Evolutionary conservation across 1,284 basidiomycete species (phyloP), one percentile per base, ranked within the genome.

Genomic region (Ganoderma lucidum): DNA sequence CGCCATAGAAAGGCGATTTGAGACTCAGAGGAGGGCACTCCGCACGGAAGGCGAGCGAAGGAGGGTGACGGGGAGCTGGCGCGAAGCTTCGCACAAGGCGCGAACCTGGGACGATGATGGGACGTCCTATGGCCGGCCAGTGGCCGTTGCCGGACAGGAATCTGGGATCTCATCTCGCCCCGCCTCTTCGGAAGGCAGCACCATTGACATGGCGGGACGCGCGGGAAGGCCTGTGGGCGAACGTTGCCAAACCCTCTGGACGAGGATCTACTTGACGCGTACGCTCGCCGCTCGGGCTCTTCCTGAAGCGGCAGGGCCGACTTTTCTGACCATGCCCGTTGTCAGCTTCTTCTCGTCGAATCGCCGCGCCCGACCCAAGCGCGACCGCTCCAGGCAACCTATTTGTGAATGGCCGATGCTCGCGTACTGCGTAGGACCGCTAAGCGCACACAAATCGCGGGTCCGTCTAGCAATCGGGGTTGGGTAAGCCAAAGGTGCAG

Each of bases 381-480:
- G 48, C 19, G 23, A 5, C 48, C 23, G 12, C 10, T 28, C 23
- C 48, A 28, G 48, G 23, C 23, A 51, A 48, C 19, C 19, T 9
- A 9, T 1, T n/a, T 19, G n/a, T 37, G 15, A 41, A 17, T 45
- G 14, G 15, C 2, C 14, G 41, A 56, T 19, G 37, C 28, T 56
- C 63, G 63, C 56, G 17, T 58, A 55, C 44, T 53, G 63, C 56
- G 17, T 58, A 55, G 48, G 48, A 51, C 48, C 48, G 23, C 23
- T 23, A 51, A 51, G 48, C 23, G 48, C 48, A 51, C 48, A 51
- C 48, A 28, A 51, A 51, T 51, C 48, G 48, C 48, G 23, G 48
- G 48, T 51, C 23, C 35, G 59, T 53, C 32, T 9, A 42, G 28
- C 58, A 41, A 62, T 66, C 65, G 65, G 65, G 60, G 8, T 35